Evolutionary conservation across 2,329 filamentous ascomycete genomes (phyloP).

Genomic region (Aspergillaceae sp.): DNA sequence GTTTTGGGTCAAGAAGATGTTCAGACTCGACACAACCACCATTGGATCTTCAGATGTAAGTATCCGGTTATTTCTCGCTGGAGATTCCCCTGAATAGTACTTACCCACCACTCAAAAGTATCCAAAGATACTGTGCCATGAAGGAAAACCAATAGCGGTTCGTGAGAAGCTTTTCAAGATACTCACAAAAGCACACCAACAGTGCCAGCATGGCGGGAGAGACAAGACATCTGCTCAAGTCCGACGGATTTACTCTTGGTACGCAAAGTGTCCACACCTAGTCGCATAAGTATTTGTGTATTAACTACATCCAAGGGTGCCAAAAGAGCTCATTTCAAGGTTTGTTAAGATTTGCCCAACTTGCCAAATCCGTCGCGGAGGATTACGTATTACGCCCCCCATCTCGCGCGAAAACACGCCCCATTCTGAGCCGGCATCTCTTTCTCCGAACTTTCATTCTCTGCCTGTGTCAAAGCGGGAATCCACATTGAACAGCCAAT

Average conservation of each 20-base stretch:
- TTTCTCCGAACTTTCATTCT: conserved; percentile 29
- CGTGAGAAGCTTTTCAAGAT: conserved; percentile 45
- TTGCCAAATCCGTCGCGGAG: conserved; percentile 40
- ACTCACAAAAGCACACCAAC: conserved; percentile 41
- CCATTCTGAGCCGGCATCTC: conserved; percentile 23
- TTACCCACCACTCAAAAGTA: conserved; percentile 15
- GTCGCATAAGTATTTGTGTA: neutral
- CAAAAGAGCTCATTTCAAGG: conserved; percentile 44
- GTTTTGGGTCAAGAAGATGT: conserved; percentile 49
- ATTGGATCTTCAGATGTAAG: conserved; percentile 31
- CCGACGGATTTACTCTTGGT: conserved; percentile 44
- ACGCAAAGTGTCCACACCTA: conserved; percentile 8
- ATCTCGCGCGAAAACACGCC: conserved; percentile 33
- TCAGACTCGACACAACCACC: conserved; percentile 37
- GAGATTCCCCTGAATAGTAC: conserved; percentile 1
- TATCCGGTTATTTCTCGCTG: conserved; percentile 1
- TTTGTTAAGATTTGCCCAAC: conserved; percentile 45
- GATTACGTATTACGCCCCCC: conserved; percentile 33
- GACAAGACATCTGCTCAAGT: conserved; percentile 47
- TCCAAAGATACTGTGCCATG: conserved; percentile 40
- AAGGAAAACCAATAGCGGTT: conserved; percentile 46
- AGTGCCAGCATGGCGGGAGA: conserved; percentile 45
- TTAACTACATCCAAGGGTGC: conserved; percentile 33
- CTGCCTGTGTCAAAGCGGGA: conserved; percentile 29
- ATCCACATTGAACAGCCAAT: conserved; percentile 23